Conservation (phyloP, 805 yeast species). For the Schwanniomyces sp. region DNA sequence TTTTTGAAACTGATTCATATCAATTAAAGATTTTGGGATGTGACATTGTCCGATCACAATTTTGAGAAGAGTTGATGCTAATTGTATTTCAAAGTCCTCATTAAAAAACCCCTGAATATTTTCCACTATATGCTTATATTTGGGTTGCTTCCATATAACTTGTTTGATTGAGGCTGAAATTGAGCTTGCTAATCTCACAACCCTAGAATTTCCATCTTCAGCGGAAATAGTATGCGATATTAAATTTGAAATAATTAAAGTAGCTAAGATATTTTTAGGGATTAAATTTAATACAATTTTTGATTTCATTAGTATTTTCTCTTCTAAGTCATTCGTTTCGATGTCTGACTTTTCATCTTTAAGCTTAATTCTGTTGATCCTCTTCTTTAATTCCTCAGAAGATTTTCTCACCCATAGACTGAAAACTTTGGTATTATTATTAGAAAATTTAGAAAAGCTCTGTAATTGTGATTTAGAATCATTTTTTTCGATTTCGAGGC, state of each 20-base stretch:
- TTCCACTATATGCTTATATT: constrained; percentile 7
- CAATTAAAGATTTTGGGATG: constrained; percentile 7
- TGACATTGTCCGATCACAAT: constrained; percentile 12
- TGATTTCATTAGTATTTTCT: constrained; percentile 8
- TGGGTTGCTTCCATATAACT: constrained; percentile 8
- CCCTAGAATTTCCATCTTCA: constrained; percentile 12
- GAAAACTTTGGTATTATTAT: constrained; percentile 8
- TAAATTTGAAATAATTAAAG: constrained; percentile 17
- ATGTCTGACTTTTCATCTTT: neutral
- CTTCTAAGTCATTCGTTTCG: constrained; percentile 6
- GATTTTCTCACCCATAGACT: constrained; percentile 12
- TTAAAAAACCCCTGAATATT: constrained; percentile 11
- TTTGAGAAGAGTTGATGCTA: constrained; percentile 16
- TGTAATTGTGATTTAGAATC: neutral
- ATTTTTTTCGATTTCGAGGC: constrained; percentile 3
- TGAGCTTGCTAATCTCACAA: constrained; percentile 14
- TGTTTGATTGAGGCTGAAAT: constrained; percentile 11
- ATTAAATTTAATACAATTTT: constrained; percentile 14
- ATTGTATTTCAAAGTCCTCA: constrained; percentile 17
- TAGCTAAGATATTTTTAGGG: constrained; percentile 12
- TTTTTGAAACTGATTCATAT: constrained; percentile 5
- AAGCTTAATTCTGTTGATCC: neutral
- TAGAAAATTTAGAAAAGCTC: constrained; percentile 5
- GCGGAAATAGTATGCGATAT: constrained; percentile 18
- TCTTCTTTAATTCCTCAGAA: neutral